A percentile compares a stretch with the other conserved stretches of the same genome.
phyloP scores from a whole-genome alignment of 139 green algal genomes.

The Deuterostichococcus epilithicus region DNA sequence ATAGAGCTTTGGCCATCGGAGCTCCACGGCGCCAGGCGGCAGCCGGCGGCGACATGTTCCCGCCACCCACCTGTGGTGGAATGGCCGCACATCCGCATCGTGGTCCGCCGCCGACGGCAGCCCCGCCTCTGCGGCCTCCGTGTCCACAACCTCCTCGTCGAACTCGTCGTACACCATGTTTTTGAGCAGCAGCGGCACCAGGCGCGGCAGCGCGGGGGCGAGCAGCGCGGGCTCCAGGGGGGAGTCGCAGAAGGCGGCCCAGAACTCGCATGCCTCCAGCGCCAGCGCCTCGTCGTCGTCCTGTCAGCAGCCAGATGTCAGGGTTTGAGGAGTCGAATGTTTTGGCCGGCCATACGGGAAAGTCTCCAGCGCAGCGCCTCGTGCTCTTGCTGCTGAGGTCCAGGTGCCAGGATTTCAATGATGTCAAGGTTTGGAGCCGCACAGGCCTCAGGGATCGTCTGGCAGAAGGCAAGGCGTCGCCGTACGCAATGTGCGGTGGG shows the following conservation, averaged over 20 bases:
- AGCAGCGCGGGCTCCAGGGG: conserved; percentile 62
- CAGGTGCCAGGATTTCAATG: no score
- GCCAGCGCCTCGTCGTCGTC: conserved; percentile 72
- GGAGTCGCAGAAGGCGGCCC: conserved; percentile 75
- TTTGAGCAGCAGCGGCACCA: conserved; percentile 89
- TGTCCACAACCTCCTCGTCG: conserved; percentile 81
- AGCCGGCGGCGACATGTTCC: no score
- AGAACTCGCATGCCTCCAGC: conserved; percentile 96
- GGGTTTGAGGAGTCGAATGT: no score
- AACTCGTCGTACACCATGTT: conserved; percentile 96
- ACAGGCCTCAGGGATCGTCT: no score
- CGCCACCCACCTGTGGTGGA: conserved; percentile 37
- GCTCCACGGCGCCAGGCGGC: no score
- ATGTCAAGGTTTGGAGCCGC: no score
- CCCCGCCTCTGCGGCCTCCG: conserved; percentile 59
- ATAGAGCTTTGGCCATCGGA: no score
- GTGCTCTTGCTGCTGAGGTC: no score
- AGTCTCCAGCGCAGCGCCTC: no score
- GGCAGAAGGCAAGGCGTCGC: no score
- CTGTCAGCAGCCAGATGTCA: conserved; percentile 3
- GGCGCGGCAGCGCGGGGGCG: conserved; percentile 64
- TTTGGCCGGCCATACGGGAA: no score
- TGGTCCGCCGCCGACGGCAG: conserved; percentile 38
- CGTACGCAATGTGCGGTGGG: no score
- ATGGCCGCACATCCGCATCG: conserved; percentile 68